Conservation (phyloP, 2,329 filamentous ascomycete species). For the Pleochaeta shiraiana region DNA sequence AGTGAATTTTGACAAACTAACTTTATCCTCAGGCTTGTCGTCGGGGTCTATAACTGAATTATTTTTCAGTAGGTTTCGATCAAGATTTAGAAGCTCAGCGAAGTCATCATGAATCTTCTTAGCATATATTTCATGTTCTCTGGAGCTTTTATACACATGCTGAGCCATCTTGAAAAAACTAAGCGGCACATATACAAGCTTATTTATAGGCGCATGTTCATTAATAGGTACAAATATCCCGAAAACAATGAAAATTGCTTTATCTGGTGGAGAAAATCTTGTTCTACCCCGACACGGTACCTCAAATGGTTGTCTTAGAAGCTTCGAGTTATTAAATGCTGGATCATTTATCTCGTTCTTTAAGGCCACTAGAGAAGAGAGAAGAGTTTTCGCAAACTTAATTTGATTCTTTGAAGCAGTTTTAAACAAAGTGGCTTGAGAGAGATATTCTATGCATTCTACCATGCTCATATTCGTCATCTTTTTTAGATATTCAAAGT, state of each 20-base stretch:
- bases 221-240: constrained; percentile 40
- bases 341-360: neutral
- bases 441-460: constrained; percentile 21
- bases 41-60: no score
- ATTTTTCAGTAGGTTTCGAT: no score
- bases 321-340: neutral
- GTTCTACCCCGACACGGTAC: neutral
- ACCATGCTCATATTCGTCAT: constrained; percentile 26
- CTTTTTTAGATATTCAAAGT: constrained; percentile 28
- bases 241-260: constrained; percentile 21
- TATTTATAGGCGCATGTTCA: constrained; percentile 26
- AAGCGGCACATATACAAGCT: constrained; percentile 36
- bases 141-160: constrained; percentile 31
- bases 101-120: constrained; percentile 16
- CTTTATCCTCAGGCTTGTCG: no score
- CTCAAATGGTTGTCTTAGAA: neutral
- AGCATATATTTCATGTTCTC: constrained; percentile 35
- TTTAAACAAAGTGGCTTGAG: constrained; percentile 17
- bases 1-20: no score
- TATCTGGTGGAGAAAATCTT: neutral
- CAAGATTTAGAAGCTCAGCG: no score
- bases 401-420: neutral
- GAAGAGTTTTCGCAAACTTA: neutral
- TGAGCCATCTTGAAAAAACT: constrained; percentile 45
- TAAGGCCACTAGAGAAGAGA: neutral